Base-by-base conservation (phyloP, 2,329 filamentous ascomycete genomes). In the Corynespora cassiicola region DNA sequence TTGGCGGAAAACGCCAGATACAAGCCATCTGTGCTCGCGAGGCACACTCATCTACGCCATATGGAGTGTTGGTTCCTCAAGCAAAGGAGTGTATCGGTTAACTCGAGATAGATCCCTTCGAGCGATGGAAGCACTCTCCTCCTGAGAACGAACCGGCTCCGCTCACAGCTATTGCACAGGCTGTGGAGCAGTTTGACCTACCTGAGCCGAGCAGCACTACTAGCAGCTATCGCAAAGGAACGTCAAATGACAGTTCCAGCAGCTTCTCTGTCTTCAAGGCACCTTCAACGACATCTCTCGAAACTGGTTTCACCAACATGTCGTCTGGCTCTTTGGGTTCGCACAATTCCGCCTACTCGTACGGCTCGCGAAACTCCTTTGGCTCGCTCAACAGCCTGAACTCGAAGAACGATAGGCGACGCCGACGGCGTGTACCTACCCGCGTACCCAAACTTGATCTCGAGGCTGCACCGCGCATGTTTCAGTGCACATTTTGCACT, bases 131-230 rank as follows among this genome's bases (percentile, higher is more conserved):
- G 60, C 74, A 83, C 61, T 85, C 81, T 50, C 84, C 84, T 23
- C 84, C 84, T 31, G 82, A 86, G 69, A 77, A 86, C 74, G 84
- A 86, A 76, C 80, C 84, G 54, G 84, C 83, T 46, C 75, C 80
- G 6, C 73, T 84, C 41, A 79, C 75, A 23, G 83, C 80, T 72
- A 86, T 87, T 71, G 77, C 77, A 30, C 74, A 81, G 59, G 83
- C 83, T 54, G 74, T 86, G 26, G 70, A 69, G 42, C 54, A 58
- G 9, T 63, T 65, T 37, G 60, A 66, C 26, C 35, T 57, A 51
- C 11, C 65, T 61, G 53, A 61, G 30, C 37, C 55, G 9, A 33
- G 47, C 10, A 70, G 61, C 35, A 50, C 61, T 3, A 70, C 69
- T 4, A 72, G 67, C 36, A 64, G 63, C 31, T 66, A 67, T 31